Percentiles rank a stretch among this genome's conserved stretches.
Conservation (phyloP, 306 rosid genomes). For the Gastrolobium villosum region DNA sequence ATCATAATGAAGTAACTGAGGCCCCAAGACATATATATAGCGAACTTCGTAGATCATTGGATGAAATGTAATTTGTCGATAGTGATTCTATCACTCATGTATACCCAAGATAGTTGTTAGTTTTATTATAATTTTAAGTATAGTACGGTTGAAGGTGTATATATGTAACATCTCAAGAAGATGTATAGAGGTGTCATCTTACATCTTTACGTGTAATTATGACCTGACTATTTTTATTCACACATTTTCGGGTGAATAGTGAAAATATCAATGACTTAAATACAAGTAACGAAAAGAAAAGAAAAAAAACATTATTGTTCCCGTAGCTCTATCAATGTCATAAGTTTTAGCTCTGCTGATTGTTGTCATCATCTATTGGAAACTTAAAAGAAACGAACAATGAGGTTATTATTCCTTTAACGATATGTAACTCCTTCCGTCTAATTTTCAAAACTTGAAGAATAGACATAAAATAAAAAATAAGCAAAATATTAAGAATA, state of each 20-base stretch:
- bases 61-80: too few species aligned
- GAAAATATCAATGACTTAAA: constrained; percentile 54
- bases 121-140: too few species aligned
- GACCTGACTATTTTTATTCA: constrained; percentile 20
- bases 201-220: constrained; percentile 13
- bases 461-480: neutral
- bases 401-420: constrained; percentile 54
- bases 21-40: neutral
- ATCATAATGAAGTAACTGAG: constrained; percentile 39
- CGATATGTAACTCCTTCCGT: constrained; percentile 24
- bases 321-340: constrained; percentile 55
- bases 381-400: constrained; percentile 50
- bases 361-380: constrained; percentile 51
- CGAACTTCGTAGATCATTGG: too few species aligned
- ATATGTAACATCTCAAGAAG: neutral
- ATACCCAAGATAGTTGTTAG: too few species aligned
- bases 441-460: constrained; percentile 19
- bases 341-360: constrained; percentile 51
- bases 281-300: constrained; percentile 49
- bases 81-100: too few species aligned
- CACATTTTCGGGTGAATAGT: constrained; percentile 61
- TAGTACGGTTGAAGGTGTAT: constrained; percentile 21
- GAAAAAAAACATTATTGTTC: constrained; percentile 58
- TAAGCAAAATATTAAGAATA: constrained; percentile 18
- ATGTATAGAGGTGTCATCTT: neutral